These are phyloP conservation scores for Aspergillus uvarum DNA, from an alignment of 2,329 filamentous ascomycete species.

Conservation along the genomic window DNA sequence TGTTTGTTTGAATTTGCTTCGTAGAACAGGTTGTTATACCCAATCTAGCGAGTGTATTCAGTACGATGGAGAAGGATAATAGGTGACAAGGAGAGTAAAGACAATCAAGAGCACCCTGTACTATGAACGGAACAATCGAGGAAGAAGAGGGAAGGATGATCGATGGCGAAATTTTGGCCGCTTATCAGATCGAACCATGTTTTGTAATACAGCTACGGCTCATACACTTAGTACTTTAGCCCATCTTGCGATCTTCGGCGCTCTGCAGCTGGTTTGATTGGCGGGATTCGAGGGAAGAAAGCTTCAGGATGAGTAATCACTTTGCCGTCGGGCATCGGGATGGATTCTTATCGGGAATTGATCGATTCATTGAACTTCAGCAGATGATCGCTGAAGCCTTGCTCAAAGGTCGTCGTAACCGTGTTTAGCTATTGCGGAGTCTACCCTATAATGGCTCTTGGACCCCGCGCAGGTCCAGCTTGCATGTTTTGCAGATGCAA, in stretches of 20 bases:
- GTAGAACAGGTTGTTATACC: background rate
- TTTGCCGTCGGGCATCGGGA: background rate
- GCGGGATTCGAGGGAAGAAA: background rate
- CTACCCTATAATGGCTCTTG: too few species aligned
- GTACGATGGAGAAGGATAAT: background rate
- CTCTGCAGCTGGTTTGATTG: background rate
- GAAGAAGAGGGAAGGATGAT: constrained; percentile 16
- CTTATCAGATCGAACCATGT: constrained; percentile 34
- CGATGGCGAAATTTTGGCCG: constrained; percentile 25
- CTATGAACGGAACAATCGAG: constrained; percentile 2
- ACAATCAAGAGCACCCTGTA: constrained; percentile 4
- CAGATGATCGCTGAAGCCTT: too few species aligned
- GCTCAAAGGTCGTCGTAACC: too few species aligned
- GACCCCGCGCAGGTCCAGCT: background rate
- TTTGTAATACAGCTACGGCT: constrained; percentile 3
- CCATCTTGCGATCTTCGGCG: constrained; percentile 7
- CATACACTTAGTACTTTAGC: too few species aligned
- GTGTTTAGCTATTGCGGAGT: too few species aligned
- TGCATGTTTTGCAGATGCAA: background rate
- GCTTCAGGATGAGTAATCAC: background rate
- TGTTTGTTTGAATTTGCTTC: background rate
- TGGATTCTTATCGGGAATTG: background rate
- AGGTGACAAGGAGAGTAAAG: background rate
- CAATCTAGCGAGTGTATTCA: background rate
- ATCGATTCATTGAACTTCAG: too few species aligned